Percentiles rank a stretch among this genome's conserved stretches.
Evolutionary conservation across 2,329 filamentous ascomycete genomes (phyloP).

Genomic region (Claviceps sp.): DNA sequence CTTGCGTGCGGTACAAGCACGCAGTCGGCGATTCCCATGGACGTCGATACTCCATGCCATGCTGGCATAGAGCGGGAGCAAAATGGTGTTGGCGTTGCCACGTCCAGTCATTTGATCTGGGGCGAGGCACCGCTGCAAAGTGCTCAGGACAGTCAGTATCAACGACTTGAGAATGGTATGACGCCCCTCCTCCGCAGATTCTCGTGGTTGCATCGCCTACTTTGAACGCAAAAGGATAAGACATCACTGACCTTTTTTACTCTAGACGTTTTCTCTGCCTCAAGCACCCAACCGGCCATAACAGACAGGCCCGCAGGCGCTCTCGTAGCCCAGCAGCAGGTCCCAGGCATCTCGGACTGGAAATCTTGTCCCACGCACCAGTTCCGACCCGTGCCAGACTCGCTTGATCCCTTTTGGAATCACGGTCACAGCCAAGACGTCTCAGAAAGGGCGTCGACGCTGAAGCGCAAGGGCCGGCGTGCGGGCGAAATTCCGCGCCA

Average conservation of each 20-base stretch:
- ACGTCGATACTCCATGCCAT: slow-evolving; percentile 29
- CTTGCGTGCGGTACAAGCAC: slow-evolving; percentile 45
- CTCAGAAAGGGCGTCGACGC: slow-evolving; percentile 32
- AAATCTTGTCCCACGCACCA: slow-evolving; percentile 69
- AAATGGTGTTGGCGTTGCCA: too few species aligned
- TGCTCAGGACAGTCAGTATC: slow-evolving; percentile 76
- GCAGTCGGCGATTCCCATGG: slow-evolving; percentile 62
- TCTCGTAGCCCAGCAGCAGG: slow-evolving; percentile 71
- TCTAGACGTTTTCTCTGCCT: not conserved
- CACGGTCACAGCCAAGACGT: slow-evolving; percentile 34
- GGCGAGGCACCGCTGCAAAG: slow-evolving; percentile 74
- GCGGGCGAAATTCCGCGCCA: slow-evolving; percentile 60
- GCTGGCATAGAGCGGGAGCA: slow-evolving; percentile 1
- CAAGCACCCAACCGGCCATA: not conserved
- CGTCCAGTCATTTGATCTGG: slow-evolving; percentile 22
- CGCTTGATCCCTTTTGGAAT: slow-evolving; percentile 79
- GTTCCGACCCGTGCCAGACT: slow-evolving; percentile 70
- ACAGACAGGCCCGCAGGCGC: slow-evolving; percentile 76
- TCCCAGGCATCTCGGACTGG: slow-evolving; percentile 69
- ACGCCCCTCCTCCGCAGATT: not conserved
- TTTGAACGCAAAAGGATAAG: not conserved
- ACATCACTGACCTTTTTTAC: not conserved
- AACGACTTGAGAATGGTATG: slow-evolving; percentile 87
- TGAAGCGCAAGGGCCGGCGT: slow-evolving; percentile 30
- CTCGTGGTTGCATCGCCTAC: not conserved